Evolutionary conservation across 257 asterid genomes (phyloP).

Genomic region (Oldenlandia corymbosa): DNA sequence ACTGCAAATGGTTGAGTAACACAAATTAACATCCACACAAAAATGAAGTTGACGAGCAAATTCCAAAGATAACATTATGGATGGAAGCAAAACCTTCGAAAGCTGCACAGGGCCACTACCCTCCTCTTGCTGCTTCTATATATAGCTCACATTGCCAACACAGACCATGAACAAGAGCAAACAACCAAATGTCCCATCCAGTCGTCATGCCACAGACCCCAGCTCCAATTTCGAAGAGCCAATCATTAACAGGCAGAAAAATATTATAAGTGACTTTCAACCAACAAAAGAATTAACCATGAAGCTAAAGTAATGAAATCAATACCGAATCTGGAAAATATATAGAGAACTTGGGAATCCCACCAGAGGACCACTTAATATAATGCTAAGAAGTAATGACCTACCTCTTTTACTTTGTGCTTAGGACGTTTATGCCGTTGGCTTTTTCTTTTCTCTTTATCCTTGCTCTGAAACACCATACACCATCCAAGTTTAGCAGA

Average conservation of each 20-base stretch:
- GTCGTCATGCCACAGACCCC: conserved; percentile 74
- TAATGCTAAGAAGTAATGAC: conserved; percentile 11
- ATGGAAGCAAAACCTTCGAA: conserved; percentile 53
- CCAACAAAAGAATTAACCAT: neutral
- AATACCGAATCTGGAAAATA: neutral
- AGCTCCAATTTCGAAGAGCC: conserved; percentile 99
- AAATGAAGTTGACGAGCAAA: conserved; percentile 1
- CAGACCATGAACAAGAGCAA: conserved; percentile 51
- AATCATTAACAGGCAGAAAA: conserved; percentile 59
- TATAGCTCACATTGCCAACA: conserved; percentile 75
- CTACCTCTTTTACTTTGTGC: conserved; percentile 78
- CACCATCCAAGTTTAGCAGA: conserved; percentile 13
- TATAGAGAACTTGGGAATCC: no score
- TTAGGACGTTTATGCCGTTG: conserved; percentile 60
- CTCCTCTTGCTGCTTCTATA: conserved; percentile 80
- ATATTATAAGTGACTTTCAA: conserved; percentile 51
- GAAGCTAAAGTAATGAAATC: neutral
- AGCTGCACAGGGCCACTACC: conserved; percentile 93
- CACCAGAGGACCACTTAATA: conserved; percentile 1
- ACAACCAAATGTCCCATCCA: conserved; percentile 51
- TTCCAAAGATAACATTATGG: conserved; percentile 1
- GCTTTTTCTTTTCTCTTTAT: conserved; percentile 58
- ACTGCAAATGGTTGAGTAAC: conserved; percentile 38
- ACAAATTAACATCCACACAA: conserved; percentile 11
- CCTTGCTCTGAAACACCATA: conserved; percentile 56